Base-by-base conservation (phyloP, 768 basidiomycete species). In the Symmetrospora coprosmae region DNA sequence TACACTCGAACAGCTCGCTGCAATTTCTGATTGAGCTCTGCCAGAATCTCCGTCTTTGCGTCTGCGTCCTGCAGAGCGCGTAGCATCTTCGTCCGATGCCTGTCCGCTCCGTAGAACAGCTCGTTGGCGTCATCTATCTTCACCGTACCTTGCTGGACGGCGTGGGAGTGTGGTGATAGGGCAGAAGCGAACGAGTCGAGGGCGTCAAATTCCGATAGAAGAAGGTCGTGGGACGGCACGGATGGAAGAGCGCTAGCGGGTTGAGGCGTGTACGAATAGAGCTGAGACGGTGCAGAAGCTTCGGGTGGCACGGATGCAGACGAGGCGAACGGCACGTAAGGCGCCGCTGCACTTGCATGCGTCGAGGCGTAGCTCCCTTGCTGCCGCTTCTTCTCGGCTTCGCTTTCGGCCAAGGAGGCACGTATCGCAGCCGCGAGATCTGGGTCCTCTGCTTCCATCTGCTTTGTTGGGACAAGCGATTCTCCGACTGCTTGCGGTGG, bases 371-470 rank as follows among this genome's bases (percentile, higher is more conserved):
- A n/a, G n/a, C n/a, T n/a, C n/a, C n/a, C n/a, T n/a, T n/a, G n/a
- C n/a, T n/a, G n/a, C n/a, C n/a, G n/a, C n/a, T n/a, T n/a, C n/a
- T n/a, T n/a, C n/a, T n/a, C 67, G 21, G 66, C 67, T 28, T 72
- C 71, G 63, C 72, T 67, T 67, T 99, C 94, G n/a, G 82, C 78
- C 63, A 99, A 72, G 70, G 86, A 88, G 0, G 94, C 94, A 70
- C 96, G 89, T 50, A 99, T 99, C 0, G 94, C 94, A 19, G 92
- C 86, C 61, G 78, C 80, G 19, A 99, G 76, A 60, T 97, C 90
- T 11, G 86, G 85, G 72, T 99, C 92, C 2, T 92, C 86, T 31
- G 92, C 91, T 11, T 87, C 85, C 11, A 77, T 81, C 2, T 72
- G 74, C 16, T 69, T 66, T 14, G 73, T 41, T 37, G 39, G 55